Conservation (phyloP, 1,139 yeast genomes). For the Kluyveromyces marxianus region DNA sequence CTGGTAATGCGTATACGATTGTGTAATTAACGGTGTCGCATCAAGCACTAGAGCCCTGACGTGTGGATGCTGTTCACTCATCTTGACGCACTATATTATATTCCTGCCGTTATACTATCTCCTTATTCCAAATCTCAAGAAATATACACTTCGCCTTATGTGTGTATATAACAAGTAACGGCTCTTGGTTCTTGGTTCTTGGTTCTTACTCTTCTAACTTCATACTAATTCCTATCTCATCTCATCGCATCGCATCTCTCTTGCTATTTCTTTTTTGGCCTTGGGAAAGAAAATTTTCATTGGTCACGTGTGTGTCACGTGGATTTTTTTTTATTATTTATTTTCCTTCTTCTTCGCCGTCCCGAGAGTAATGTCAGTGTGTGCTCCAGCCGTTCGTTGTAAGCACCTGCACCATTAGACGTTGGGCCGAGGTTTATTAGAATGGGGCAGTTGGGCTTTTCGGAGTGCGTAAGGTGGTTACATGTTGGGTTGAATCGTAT, state of each 20-base stretch:
- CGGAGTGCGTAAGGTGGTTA: too few species aligned
- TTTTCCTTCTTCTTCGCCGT: too few species aligned
- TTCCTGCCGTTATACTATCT: neutral
- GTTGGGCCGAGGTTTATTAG: too few species aligned
- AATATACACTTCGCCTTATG: too few species aligned
- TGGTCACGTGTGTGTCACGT: slow-evolving; percentile 14
- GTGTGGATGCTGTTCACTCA: slow-evolving; percentile 14
- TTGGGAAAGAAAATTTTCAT: slow-evolving; percentile 13
- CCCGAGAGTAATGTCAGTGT: too few species aligned
- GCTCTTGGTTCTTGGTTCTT: neutral
- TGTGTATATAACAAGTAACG: too few species aligned
- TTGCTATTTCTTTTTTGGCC: slow-evolving; percentile 1
- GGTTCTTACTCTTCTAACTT: neutral
- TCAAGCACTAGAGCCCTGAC: slow-evolving; percentile 67
- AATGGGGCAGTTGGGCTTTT: too few species aligned
- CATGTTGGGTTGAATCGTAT: too few species aligned
- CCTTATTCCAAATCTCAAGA: neutral
- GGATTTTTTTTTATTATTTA: neutral
- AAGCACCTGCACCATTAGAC: too few species aligned
- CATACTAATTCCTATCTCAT: slow-evolving; percentile 10
- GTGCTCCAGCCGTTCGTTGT: too few species aligned
- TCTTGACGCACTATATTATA: neutral
- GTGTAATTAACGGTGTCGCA: slow-evolving; percentile 91
- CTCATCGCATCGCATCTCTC: slow-evolving; percentile 6
- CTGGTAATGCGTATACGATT: slow-evolving; percentile 67